phyloP scores from a whole-genome alignment of 257 asterid genomes.

The Solanum corneliomulleri region DNA sequence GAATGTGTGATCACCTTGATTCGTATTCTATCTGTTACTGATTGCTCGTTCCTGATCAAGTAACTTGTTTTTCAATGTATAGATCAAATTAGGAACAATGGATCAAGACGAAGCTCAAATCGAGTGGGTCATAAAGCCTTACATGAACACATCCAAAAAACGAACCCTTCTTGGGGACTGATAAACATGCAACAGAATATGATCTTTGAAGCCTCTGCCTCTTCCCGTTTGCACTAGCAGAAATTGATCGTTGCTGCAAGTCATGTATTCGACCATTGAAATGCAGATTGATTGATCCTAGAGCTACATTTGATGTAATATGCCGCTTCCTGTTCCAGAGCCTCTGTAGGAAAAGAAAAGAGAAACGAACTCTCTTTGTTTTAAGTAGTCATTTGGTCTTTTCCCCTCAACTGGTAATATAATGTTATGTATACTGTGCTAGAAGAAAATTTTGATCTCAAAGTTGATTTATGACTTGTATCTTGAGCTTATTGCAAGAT shows the following conservation, averaged over 20 bases:
- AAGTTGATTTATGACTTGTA: not conserved
- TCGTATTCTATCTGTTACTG: not conserved
- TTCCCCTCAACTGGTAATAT: not conserved
- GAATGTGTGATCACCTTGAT: not conserved
- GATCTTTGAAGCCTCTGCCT: not conserved
- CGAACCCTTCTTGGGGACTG: conserved; percentile 38
- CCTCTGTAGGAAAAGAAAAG: not conserved
- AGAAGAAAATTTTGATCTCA: not conserved
- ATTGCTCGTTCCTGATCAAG: not conserved
- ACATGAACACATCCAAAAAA: conserved; percentile 53
- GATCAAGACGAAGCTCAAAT: conserved; percentile 80
- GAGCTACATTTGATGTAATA: not conserved
- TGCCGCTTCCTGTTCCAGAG: not conserved
- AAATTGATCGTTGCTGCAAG: not conserved
- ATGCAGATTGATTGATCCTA: not conserved
- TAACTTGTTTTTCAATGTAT: not conserved
- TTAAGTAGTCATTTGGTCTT: not conserved
- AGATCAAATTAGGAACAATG: conserved; percentile 76
- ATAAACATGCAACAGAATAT: not conserved
- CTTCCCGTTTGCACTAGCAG: not conserved
- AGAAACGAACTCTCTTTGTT: not conserved
- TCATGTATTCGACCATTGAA: not conserved
- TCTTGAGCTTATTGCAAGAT: not conserved
- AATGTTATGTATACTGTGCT: not conserved
- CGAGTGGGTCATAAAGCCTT: conserved; percentile 59